A percentile compares a stretch with the other conserved stretches of the same genome.
Evolutionary conservation across 257 asterid species (phyloP).

Genomic region (Rehmannia glutinosa): DNA sequence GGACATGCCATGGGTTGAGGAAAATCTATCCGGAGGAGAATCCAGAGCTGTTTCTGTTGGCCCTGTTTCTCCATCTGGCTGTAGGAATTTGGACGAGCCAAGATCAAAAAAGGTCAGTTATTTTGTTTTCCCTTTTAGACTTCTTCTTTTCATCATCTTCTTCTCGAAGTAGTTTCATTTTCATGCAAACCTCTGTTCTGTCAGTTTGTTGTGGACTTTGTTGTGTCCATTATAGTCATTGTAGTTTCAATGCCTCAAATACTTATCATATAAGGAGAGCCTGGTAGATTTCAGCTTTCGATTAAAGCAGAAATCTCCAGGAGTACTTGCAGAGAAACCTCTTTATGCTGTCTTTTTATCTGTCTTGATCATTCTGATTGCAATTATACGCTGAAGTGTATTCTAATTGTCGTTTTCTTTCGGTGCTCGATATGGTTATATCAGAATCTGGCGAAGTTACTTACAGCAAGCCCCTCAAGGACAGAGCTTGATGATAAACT

Average conservation of each 20-base stretch:
- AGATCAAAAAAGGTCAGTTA: constrained; percentile 39
- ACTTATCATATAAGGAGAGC: not conserved
- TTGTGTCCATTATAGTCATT: not conserved
- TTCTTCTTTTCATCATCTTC: not conserved
- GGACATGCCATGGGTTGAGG: constrained; percentile 24
- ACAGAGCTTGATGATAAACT: constrained; percentile 27
- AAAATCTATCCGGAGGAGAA: constrained; percentile 25
- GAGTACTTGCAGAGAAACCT: constrained; percentile 1
- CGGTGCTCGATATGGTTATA: constrained; percentile 23
- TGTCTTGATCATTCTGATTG: constrained; percentile 9
- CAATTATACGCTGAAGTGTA: not conserved
- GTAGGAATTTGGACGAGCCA: constrained; percentile 26
- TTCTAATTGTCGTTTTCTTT: constrained; percentile 13
- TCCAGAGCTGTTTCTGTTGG: constrained; percentile 16
- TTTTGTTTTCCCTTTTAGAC: not conserved
- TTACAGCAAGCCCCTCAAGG: constrained; percentile 37
- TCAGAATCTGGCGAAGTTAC: constrained; percentile 45
- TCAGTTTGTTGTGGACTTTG: no score
- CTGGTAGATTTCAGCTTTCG: constrained; percentile 6
- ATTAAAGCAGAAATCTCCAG: not conserved
- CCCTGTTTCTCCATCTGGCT: constrained; percentile 27
- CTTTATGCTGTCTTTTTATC: not conserved
- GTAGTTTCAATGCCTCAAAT: constrained; percentile 10
- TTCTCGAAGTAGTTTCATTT: not conserved
- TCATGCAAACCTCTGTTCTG: not conserved